phyloP scores from a whole-genome alignment of 192 early-diverging fungal genomes.

The Coemansia pectinata region DNA sequence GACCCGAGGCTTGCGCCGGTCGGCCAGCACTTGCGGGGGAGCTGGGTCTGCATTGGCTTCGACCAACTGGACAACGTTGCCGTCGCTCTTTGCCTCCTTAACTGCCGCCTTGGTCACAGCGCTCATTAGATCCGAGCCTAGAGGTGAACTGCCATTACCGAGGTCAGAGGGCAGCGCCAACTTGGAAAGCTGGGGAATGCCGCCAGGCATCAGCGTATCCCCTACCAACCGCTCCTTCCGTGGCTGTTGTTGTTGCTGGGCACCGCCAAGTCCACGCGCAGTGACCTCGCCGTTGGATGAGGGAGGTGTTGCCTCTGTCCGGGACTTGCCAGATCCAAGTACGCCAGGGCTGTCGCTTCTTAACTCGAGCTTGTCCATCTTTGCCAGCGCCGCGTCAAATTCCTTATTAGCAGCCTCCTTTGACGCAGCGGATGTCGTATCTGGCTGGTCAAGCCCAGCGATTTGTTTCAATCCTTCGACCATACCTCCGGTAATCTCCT shows the following conservation, averaged over 20 bases:
- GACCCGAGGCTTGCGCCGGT: slow-evolving; percentile 52
- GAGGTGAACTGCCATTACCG: slow-evolving; percentile 18
- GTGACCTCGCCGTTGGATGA: background rate
- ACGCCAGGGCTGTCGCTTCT: slow-evolving; percentile 7
- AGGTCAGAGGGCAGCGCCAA: background rate
- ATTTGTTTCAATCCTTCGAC: slow-evolving; percentile 13
- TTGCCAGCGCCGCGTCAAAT: slow-evolving; percentile 47
- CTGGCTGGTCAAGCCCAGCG: background rate
- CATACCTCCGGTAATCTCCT: slow-evolving; percentile 12
- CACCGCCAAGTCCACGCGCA: background rate
- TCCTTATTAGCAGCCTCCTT: slow-evolving; percentile 36
- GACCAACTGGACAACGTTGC: slow-evolving; percentile 38
- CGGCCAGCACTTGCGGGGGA: slow-evolving; percentile 55
- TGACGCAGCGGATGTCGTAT: slow-evolving; percentile 7
- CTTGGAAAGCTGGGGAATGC: slow-evolving; percentile 8
- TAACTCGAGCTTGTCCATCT: slow-evolving; percentile 43
- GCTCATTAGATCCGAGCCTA: slow-evolving; percentile 32
- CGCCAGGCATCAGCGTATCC: background rate
- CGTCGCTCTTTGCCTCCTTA: slow-evolving; percentile 45
- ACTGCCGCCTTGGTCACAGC: slow-evolving; percentile 49
- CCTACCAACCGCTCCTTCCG: background rate
- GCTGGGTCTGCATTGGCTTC: slow-evolving; percentile 24
- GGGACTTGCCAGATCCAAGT: background rate
- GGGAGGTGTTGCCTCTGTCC: background rate
- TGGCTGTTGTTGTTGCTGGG: slow-evolving; percentile 11